A percentile compares a stretch with the other conserved stretches of the same genome.
These are phyloP conservation scores for Phoma sp. DNA, from an alignment of 2,329 filamentous ascomycete species.

Conservation along the genomic window DNA sequence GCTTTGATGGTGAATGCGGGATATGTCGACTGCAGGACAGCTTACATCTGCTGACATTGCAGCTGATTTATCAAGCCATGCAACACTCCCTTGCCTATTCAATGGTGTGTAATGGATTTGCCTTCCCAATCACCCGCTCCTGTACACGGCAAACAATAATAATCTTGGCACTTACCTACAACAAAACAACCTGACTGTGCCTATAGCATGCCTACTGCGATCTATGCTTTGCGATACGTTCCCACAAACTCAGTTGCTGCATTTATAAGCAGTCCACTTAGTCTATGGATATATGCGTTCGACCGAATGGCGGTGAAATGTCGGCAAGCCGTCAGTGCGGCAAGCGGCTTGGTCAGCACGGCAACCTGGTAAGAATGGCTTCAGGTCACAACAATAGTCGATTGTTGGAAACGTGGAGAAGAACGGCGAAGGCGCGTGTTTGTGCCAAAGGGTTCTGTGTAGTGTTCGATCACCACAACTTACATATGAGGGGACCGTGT, in stretches of 20 bases:
- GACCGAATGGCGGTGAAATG: not conserved
- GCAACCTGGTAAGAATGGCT: not conserved
- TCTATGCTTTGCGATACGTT: not conserved
- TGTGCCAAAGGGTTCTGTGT: too few species aligned
- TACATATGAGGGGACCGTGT: too few species aligned
- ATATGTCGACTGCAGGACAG: not conserved
- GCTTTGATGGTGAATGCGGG: too few species aligned
- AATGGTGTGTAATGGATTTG: too few species aligned
- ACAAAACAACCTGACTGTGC: not conserved
- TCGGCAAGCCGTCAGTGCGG: constrained; percentile 4
- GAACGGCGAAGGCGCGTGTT: too few species aligned
- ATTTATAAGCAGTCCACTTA: constrained; percentile 8
- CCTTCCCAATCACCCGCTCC: not conserved
- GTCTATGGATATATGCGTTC: not conserved
- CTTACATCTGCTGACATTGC: constrained; percentile 5
- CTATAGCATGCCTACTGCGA: not conserved
- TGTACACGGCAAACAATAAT: not conserved
- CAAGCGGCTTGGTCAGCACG: not conserved
- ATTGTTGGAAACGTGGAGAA: too few species aligned
- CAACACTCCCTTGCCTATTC: too few species aligned
- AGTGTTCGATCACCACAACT: too few species aligned
- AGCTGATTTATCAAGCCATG: not conserved
- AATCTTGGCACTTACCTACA: not conserved
- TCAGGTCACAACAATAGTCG: not conserved
- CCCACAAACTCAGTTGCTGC: not conserved